Percentiles rank a stretch among this genome's conserved stretches.
Conservation (phyloP, 768 basidiomycete species). For the Pulveroboletus frians region DNA sequence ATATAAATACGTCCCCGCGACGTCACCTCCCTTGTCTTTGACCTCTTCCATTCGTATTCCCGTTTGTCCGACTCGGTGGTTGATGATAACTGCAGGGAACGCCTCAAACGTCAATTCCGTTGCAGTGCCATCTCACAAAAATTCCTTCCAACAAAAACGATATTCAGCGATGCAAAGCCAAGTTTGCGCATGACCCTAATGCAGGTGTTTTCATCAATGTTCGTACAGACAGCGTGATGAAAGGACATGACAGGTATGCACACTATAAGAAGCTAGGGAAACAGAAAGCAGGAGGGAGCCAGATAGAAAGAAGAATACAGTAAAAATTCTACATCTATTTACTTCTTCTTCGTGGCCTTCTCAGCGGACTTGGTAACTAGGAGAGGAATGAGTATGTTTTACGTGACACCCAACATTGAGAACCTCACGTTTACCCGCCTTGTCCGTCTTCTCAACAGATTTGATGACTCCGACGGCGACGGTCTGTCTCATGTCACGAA, state of each 20-base stretch:
- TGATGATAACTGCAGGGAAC: too few species aligned
- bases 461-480: slow-evolving; percentile 99
- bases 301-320: slow-evolving; percentile 55
- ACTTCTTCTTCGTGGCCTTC: slow-evolving; percentile 96
- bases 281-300: slow-evolving; percentile 39
- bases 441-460: slow-evolving; percentile 93
- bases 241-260: slow-evolving; percentile 34
- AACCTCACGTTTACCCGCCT: slow-evolving; percentile 77
- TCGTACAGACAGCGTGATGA: slow-evolving; percentile 43
- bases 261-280: slow-evolving; percentile 24
- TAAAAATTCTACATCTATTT: slow-evolving; percentile 71
- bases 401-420: neutral
- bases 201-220: slow-evolving; percentile 38
- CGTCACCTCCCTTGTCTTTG: too few species aligned
- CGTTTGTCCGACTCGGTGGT: too few species aligned
- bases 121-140: neutral
- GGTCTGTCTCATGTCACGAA: slow-evolving; percentile 99
- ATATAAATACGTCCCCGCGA: too few species aligned
- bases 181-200: slow-evolving; percentile 16
- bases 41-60: too few species aligned
- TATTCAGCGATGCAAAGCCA: neutral
- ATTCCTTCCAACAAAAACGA: neutral
- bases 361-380: slow-evolving; percentile 91
- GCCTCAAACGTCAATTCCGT: neutral
- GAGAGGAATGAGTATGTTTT: slow-evolving; percentile 12